These are phyloP conservation scores for Prillingera fragicola DNA, from an alignment of 1,284 basidiomycete species.

Conservation along the genomic window DNA sequence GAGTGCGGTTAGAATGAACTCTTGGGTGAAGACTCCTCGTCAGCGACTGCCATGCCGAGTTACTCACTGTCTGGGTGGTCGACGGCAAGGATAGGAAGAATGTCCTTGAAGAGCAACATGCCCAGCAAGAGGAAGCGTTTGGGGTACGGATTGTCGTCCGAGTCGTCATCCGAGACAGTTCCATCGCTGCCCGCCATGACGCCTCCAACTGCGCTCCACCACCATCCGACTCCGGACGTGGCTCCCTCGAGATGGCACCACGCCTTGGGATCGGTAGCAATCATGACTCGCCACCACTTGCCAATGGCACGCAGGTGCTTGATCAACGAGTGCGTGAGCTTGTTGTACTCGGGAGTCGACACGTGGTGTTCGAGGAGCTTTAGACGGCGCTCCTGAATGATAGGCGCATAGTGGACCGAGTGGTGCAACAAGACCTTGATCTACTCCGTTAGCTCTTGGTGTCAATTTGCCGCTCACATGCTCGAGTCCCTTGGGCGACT, in stretches of 20 bases:
- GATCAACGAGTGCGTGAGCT: constrained; percentile 31
- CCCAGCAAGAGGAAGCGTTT: constrained; percentile 70
- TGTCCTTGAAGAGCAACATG: constrained; percentile 80
- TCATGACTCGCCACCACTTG: constrained; percentile 46
- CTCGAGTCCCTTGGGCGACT: constrained; percentile 28
- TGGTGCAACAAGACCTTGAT: constrained; percentile 35
- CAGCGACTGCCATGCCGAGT: neutral
- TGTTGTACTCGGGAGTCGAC: constrained; percentile 17
- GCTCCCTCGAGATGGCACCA: constrained; percentile 42
- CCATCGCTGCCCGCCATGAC: constrained; percentile 43
- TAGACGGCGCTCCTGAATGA: constrained; percentile 39
- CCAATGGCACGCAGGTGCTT: constrained; percentile 46
- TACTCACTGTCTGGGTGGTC: constrained; percentile 43
- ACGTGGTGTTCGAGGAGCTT: constrained; percentile 24
- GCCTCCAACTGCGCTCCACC: constrained; percentile 47
- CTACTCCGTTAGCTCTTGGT: constrained; percentile 17
- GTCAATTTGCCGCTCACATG: constrained; percentile 24
- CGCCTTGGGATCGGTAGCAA: constrained; percentile 43
- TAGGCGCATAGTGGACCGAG: constrained; percentile 38
- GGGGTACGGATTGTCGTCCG: constrained; percentile 36
- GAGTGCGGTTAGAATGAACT: constrained; percentile 73
- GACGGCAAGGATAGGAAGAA: constrained; percentile 42
- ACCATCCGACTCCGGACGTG: constrained; percentile 45
- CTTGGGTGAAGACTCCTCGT: constrained; percentile 59
- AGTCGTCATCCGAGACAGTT: constrained; percentile 41